These are phyloP conservation scores for Lippia alba DNA, from an alignment of 305 asterid genomes.

Conservation along the genomic window DNA sequence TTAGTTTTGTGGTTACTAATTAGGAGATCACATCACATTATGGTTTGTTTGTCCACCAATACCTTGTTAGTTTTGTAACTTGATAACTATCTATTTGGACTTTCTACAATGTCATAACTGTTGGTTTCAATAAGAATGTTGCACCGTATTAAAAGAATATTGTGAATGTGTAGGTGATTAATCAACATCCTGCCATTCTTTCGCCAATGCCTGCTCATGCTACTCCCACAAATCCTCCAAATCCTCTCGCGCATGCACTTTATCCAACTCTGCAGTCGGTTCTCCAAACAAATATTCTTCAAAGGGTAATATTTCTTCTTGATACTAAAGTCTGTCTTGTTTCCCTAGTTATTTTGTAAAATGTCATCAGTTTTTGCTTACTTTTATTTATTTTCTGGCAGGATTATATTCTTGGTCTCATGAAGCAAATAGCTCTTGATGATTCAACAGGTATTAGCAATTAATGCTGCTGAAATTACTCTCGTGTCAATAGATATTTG, in stretches of 20 bases:
- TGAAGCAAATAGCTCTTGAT: constrained; percentile 56
- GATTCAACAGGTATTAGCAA: constrained; percentile 53
- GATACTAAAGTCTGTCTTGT: constrained; percentile 1
- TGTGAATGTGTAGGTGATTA: constrained; percentile 47
- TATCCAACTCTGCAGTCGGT: constrained; percentile 53
- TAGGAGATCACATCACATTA: neutral
- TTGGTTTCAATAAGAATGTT: constrained; percentile 11
- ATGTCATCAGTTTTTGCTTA: neutral
- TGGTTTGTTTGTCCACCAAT: too few species aligned
- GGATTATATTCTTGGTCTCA: constrained; percentile 55
- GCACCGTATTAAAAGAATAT: constrained; percentile 10
- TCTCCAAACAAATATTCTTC: constrained; percentile 63
- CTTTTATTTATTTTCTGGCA: constrained; percentile 16
- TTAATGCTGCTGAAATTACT: constrained; percentile 15
- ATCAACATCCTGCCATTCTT: constrained; percentile 44
- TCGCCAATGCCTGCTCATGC: constrained; percentile 42
- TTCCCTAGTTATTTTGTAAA: constrained; percentile 4
- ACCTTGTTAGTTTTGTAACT: too few species aligned
- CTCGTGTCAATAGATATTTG: constrained; percentile 2
- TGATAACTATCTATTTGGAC: neutral
- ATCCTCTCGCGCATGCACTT: constrained; percentile 41
- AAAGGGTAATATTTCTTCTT: constrained; percentile 54
- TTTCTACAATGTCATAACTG: constrained; percentile 7
- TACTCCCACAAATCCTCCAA: constrained; percentile 43
- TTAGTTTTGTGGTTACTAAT: neutral